These are phyloP conservation scores for Rhinocladiella similis DNA, from an alignment of 2,329 filamentous ascomycete species.

Conservation along the genomic window DNA sequence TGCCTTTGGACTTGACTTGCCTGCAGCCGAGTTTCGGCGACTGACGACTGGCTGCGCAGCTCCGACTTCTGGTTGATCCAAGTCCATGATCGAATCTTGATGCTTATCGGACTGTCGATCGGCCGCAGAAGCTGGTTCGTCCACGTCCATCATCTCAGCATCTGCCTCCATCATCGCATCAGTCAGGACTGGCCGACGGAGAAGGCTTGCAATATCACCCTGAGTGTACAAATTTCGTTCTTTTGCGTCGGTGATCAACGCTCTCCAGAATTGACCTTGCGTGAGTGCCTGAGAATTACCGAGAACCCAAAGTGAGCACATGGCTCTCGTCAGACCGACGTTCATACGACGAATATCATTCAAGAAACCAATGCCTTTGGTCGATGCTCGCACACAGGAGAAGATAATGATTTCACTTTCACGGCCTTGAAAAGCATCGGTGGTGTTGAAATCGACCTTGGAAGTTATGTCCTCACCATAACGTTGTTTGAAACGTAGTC, in stretches of 20 bases:
- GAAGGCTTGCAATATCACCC: conserved; percentile 59
- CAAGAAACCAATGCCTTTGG: conserved; percentile 96
- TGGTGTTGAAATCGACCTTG: conserved; percentile 95
- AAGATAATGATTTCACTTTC: conserved; percentile 99
- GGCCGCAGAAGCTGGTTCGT: not conserved
- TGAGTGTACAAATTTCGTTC: conserved; percentile 73
- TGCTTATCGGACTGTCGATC: not conserved
- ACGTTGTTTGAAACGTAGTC: conserved; percentile 67
- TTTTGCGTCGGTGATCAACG: conserved; percentile 79
- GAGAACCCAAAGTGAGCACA: conserved; percentile 93
- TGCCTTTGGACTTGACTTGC: not conserved
- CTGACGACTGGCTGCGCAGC: not conserved
- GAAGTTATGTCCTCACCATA: conserved; percentile 76
- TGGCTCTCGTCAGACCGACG: conserved; percentile 93
- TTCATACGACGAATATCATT: conserved; percentile 99
- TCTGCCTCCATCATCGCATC: conserved; percentile 42
- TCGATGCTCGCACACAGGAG: conserved; percentile 90
- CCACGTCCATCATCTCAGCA: conserved; percentile 43
- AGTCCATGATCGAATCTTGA: not conserved
- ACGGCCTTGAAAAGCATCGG: conserved; percentile 94
- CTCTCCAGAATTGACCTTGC: conserved; percentile 88
- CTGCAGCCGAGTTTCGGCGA: not conserved
- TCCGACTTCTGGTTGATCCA: not conserved
- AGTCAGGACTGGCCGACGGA: conserved; percentile 54
- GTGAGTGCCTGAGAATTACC: conserved; percentile 85